phyloP scores from a whole-genome alignment of 1,284 basidiomycete species.

The Cystobasidiaceae sp. region DNA sequence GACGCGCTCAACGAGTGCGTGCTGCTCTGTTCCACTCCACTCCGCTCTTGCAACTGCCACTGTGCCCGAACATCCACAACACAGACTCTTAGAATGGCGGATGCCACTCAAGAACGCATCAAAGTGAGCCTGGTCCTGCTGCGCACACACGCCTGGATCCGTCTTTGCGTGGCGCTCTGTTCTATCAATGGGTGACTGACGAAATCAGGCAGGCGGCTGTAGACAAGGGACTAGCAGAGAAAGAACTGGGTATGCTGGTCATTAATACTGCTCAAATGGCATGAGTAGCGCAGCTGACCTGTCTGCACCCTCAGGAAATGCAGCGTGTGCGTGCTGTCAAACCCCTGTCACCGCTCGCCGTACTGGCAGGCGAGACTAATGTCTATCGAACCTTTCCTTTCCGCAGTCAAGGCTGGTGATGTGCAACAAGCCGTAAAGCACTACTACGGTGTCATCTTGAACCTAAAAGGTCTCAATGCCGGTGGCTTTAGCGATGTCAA shows the following conservation, averaged over 20 bases:
- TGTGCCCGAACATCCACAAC: too few relatives aligned
- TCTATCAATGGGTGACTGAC: too few relatives aligned
- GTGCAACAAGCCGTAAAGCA: background rate
- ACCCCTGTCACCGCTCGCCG: background rate
- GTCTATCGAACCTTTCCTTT: background rate
- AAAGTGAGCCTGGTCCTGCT: too few relatives aligned
- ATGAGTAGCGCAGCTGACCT: background rate
- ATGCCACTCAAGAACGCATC: too few relatives aligned
- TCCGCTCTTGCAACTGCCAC: too few relatives aligned
- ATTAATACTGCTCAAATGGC: too few relatives aligned
- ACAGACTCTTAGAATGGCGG: too few relatives aligned
- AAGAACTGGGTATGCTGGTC: slow-evolving; percentile 18
- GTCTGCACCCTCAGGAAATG: slow-evolving; percentile 20
- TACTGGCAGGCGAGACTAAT: background rate
- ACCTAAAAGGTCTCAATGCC: slow-evolving; percentile 22
- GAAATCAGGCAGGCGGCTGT: background rate
- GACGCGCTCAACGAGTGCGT: too few relatives aligned
- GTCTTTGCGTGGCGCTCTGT: too few relatives aligned
- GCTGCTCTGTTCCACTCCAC: too few relatives aligned
- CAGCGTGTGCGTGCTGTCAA: slow-evolving; percentile 6
- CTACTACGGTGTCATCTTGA: slow-evolving; percentile 15
- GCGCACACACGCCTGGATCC: too few relatives aligned
- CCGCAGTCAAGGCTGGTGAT: slow-evolving; percentile 19
- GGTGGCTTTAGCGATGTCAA: too few relatives aligned
- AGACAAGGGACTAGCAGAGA: slow-evolving; percentile 16